Evolutionary conservation across 345 rosid species (phyloP).

Genomic region (Aquilaria malaccensis): DNA sequence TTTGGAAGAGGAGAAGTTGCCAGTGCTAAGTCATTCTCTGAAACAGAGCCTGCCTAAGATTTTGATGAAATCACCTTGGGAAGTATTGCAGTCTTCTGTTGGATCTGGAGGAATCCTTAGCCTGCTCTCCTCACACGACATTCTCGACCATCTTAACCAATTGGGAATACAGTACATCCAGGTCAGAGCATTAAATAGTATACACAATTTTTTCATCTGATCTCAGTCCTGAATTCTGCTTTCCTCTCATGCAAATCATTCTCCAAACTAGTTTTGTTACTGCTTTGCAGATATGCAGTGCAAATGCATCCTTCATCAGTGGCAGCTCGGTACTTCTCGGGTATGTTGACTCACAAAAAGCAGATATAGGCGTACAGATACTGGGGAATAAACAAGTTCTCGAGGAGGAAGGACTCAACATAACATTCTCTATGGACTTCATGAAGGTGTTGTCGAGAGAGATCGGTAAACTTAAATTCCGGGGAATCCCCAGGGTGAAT

Average conservation of each 20-base stretch:
- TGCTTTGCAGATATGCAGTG: constrained; percentile 42
- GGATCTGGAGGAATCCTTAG: constrained; percentile 72
- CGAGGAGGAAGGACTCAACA: constrained; percentile 33
- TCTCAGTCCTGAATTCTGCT: too few species aligned
- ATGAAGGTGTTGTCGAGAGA: constrained; percentile 36
- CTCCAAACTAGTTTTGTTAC: background rate
- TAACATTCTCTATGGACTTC: constrained; percentile 37
- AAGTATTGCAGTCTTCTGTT: constrained; percentile 69
- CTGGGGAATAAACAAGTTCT: constrained; percentile 12
- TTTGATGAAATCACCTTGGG: constrained; percentile 95
- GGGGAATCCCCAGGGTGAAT: constrained; percentile 25
- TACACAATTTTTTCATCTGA: too few species aligned
- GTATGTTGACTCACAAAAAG: constrained; percentile 28
- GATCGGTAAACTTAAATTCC: constrained; percentile 37
- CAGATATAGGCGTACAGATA: constrained; percentile 54
- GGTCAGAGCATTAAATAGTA: constrained; percentile 28
- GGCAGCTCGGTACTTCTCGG: constrained; percentile 46
- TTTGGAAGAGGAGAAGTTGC: constrained; percentile 68
- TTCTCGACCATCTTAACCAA: constrained; percentile 44
- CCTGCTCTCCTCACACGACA: constrained; percentile 45
- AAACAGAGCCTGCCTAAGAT: constrained; percentile 40
- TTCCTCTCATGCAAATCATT: background rate
- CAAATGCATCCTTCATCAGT: constrained; percentile 4
- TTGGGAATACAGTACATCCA: constrained; percentile 55
- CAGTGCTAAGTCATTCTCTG: constrained; percentile 21